Evolutionary conservation across 2,329 filamentous ascomycete species (phyloP), one percentile per base, ranked within the genome.

Genomic region (Fusarium haematococcum): DNA sequence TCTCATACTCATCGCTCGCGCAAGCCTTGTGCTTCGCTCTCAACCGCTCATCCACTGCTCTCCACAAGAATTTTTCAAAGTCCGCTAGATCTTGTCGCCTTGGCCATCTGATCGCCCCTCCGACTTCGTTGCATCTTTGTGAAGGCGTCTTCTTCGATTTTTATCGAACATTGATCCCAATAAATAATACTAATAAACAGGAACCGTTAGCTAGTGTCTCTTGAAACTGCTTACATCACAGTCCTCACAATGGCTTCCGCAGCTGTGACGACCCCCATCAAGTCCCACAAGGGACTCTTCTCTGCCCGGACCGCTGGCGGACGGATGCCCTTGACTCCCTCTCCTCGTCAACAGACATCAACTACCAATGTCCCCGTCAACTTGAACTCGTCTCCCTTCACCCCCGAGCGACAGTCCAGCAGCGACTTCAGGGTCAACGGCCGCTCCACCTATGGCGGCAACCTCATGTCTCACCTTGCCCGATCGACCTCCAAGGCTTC

Each of bases 241-340:
- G 66, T 79, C 78, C 79, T 82, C 84, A 89, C 79, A 83, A 98
- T 98, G 96, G 95, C 96, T 83, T 93, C 86, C 70, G 84, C 92
- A 84, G 86, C 90, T 82, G 91, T 98, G 84, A 94, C 95, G 80
- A 98, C 97, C 71, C 97, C 97, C 70, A 89, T 97, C 83, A 98
- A 98, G 90, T 97, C 94, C 89, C 96, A 98, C 85, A 92, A 93
- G 85, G 95, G 95, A 69, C 90, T 98, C 80, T 98, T 98, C 88
- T 95, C 93, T 77, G 91, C 94, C 78, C 95, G 95, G 83, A 97
- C 95, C 82, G 97, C 95, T 84, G 95, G 96, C 86, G 95, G 95
- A 83, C 94, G 97, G 73, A 95, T 97, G 89, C 95, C 97, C 78
- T 87, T 99, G 81, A 98, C 96, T 5, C 96, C 97, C 35, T 98